Conservation (phyloP, 148 eudicot genomes). For the Rheum nobile region DNA sequence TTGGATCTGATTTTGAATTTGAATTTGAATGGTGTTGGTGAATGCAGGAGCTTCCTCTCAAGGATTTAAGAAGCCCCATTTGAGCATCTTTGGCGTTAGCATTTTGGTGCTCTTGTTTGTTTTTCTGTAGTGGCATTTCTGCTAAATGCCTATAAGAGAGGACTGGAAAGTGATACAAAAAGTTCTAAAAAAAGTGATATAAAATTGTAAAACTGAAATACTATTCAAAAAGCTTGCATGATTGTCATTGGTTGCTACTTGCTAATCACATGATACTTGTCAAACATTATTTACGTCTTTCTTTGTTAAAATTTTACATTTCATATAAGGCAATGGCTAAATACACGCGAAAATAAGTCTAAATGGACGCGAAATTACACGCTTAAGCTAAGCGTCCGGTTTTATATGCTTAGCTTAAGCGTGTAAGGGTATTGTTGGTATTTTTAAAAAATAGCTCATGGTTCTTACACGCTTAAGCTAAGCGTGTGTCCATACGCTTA, state of each 20-base stretch:
- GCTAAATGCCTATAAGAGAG: background rate
- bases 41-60: constrained; percentile 7
- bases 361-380: too few relatives aligned
- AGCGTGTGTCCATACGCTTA: too few relatives aligned
- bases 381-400: too few relatives aligned
- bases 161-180: background rate
- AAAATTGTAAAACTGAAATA: background rate
- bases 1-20: background rate
- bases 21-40: background rate
- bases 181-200: background rate
- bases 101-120: background rate
- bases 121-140: background rate
- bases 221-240: background rate
- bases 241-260: background rate
- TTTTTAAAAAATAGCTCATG: too few relatives aligned
- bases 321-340: too few relatives aligned
- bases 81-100: background rate
- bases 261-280: background rate
- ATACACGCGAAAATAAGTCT: too few relatives aligned
- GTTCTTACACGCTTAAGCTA: too few relatives aligned
- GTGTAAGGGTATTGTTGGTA: too few relatives aligned
- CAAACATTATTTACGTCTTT: background rate
- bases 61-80: constrained; percentile 1
- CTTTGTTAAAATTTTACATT: background rate
- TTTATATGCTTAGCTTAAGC: too few relatives aligned